These are phyloP conservation scores for Polygonum maritimum DNA, from an alignment of 148 eudicot genomes.

Conservation along the genomic window DNA sequence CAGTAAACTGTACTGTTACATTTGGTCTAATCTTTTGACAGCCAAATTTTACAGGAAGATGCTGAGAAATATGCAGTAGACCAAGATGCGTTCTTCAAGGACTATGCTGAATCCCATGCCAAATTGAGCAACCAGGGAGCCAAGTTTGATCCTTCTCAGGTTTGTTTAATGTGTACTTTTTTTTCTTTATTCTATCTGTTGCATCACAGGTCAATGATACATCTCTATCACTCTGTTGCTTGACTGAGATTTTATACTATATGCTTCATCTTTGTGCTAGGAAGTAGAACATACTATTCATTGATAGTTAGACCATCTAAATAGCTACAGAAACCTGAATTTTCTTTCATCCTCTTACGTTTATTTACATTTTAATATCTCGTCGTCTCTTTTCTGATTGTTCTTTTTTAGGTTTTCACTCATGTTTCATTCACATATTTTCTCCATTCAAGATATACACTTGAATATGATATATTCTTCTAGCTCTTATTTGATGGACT, in stretches of 20 bases:
- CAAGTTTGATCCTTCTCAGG: constrained; percentile 94
- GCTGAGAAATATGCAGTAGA: constrained; percentile 96
- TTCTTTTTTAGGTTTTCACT: neutral
- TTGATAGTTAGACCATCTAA: neutral
- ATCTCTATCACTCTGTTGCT: neutral
- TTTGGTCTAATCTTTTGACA: neutral
- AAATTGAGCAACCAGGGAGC: constrained; percentile 95
- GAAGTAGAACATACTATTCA: neutral
- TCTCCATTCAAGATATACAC: neutral
- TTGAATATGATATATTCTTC: neutral
- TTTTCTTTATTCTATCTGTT: neutral
- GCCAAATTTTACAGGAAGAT: constrained; percentile 41
- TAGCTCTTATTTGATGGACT: neutral
- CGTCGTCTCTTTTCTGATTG: neutral
- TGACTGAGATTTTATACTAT: neutral
- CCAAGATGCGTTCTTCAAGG: constrained; percentile 75
- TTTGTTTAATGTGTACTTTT: constrained; percentile 18
- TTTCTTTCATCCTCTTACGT: neutral
- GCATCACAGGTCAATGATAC: neutral
- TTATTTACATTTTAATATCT: neutral
- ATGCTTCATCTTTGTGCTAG: neutral
- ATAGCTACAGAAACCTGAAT: neutral
- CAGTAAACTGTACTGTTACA: neutral
- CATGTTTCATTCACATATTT: neutral
- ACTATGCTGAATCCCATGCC: constrained; percentile 97